Conservation (phyloP, 2,329 filamentous ascomycete species). For the Helotiales sp. region DNA sequence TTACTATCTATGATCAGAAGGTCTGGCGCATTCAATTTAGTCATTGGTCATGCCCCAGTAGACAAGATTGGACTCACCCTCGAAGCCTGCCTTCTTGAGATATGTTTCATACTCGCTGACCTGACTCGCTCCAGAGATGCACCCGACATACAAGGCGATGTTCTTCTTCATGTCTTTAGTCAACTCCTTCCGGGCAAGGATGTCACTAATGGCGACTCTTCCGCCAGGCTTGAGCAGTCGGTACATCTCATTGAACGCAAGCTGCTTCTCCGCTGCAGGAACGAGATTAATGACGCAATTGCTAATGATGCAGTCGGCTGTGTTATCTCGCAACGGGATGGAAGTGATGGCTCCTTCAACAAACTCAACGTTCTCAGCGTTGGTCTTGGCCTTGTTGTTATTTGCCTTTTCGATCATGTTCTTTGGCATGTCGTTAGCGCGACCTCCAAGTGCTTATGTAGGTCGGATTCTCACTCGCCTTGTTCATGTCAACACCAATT, state of each 20-base stretch:
- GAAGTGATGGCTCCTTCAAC: constrained; percentile 56
- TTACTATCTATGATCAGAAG: constrained; percentile 52
- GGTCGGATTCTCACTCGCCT: constrained; percentile 46
- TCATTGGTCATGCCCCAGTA: background rate
- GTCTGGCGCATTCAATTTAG: constrained; percentile 40
- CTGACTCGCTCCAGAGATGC: constrained; percentile 61
- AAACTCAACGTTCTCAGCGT: constrained; percentile 54
- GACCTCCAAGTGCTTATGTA: background rate
- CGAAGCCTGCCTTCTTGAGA: constrained; percentile 56
- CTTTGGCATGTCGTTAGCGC: constrained; percentile 44
- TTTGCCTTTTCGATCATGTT: constrained; percentile 60
- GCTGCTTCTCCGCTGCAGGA: constrained; percentile 55
- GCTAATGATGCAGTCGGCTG: constrained; percentile 62
- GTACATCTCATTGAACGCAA: constrained; percentile 62
- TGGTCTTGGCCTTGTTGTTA: constrained; percentile 48
- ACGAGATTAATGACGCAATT: constrained; percentile 69
- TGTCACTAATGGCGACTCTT: constrained; percentile 63
- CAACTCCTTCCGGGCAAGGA: constrained; percentile 57
- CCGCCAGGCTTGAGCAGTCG: constrained; percentile 62
- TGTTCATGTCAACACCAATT: constrained; percentile 65
- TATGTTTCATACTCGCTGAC: constrained; percentile 57
- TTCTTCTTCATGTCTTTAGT: constrained; percentile 52
- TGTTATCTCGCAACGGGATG: constrained; percentile 50
- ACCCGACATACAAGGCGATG: constrained; percentile 62
- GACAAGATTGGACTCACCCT: constrained; percentile 43